phyloP scores from a whole-genome alignment of 805 yeast genomes.

The Alloascoidea hylecoeti region DNA sequence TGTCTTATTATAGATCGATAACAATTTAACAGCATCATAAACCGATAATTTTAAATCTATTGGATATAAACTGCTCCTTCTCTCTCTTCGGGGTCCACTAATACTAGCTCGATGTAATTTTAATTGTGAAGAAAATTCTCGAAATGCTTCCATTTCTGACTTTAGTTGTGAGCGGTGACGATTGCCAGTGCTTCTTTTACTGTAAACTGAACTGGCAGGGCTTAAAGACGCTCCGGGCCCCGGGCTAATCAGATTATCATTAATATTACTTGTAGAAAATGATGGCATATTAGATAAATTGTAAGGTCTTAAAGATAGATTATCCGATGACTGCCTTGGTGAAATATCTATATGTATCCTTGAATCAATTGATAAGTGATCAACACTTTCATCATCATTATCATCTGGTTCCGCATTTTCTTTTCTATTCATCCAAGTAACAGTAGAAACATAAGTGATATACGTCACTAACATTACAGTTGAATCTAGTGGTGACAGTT shows the following conservation, averaged over 20 bases:
- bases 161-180: not conserved
- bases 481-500: constrained; percentile 33
- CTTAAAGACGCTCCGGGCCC: no score
- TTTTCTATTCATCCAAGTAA: constrained; percentile 20
- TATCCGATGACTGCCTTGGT: no score
- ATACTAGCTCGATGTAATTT: not conserved
- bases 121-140: not conserved
- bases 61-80: not conserved
- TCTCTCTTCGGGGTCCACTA: not conserved
- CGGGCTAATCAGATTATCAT: no score
- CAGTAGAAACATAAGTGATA: constrained; percentile 37
- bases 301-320: no score
- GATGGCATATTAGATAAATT: no score
- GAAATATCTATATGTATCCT: not conserved
- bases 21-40: constrained; percentile 22
- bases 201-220: not conserved
- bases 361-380: not conserved
- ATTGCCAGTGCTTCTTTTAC: not conserved
- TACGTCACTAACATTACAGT: constrained; percentile 41
- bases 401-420: constrained; percentile 6
- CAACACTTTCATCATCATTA: constrained; percentile 9
- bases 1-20: constrained; percentile 10
- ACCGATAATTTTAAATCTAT: constrained; percentile 19
- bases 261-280: no score
- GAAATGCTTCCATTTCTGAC: not conserved